Base-by-base conservation (phyloP, 2,329 filamentous ascomycete species). In the Colletotrichum phormii region DNA sequence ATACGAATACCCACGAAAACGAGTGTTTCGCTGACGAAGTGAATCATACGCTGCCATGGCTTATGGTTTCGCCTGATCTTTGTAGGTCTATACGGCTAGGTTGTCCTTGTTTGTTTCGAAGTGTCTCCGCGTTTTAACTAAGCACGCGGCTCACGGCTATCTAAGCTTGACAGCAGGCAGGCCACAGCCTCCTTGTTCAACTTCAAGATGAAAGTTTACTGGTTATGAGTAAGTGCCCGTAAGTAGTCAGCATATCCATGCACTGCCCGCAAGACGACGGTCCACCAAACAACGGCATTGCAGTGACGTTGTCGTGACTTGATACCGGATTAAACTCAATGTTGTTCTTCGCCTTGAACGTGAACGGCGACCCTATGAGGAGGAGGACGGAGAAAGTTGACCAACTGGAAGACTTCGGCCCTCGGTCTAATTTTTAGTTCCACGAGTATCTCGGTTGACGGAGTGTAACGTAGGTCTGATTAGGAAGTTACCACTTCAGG, bases 31-130 rank as follows among this genome's bases (percentile, higher is more conserved):
- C 15, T 61, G 51, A 22, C 31, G 46, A 49, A n/a, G 42, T 49
- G 51, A 67, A 46, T 60, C 33, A 15, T 53, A 24, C 22, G 42
- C n/a, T 24, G 42, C 60, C n/a, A 55, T 31, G 18, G 42, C 35
- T 33, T 66, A 2, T 9, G 12, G 63, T 61, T 67, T 67, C 62
- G 63, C n/a, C 33, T 57, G 24, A 49, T 60, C 49, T n/a, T 18
- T 9, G 55, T 3, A 49, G 8, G n/a, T 42, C 33, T 31, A 31
- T n/a, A 22, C 58, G 24, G 31, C 63, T 26, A 22, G 55, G 46
- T 24, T 22, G 33, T 15, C 46, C 67, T 18, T 31, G 67, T 18
- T n/a, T 61, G 68, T 61, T 71, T 49, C 63, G 33, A 57, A 12
- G 33, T 33, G 35, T 49, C 26, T 22, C 22, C 2, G n/a, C 15